A percentile compares a stretch with the other conserved stretches of the same genome.
Evolutionary conservation across 305 asterid species (phyloP).

Genomic region (Rubia balearica): DNA sequence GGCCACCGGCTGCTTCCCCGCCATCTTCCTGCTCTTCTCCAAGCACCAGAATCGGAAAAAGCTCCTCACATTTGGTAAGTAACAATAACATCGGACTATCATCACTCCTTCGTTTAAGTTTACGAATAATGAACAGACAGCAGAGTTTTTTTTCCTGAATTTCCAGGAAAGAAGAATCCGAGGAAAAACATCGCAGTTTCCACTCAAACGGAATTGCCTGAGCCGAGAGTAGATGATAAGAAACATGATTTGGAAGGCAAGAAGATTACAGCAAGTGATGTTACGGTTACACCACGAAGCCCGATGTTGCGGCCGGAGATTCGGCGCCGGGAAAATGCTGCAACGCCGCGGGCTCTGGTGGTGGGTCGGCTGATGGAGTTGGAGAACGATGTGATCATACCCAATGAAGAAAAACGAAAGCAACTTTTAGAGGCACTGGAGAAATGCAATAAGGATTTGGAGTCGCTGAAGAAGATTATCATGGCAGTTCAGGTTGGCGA

Average conservation of each 20-base stretch:
- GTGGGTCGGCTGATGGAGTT: constrained; percentile 73
- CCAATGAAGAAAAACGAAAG: constrained; percentile 42
- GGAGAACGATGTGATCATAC: constrained; percentile 15
- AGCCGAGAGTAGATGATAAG: constrained; percentile 14
- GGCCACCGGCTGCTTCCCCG: constrained; percentile 73
- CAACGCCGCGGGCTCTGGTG: constrained; percentile 40
- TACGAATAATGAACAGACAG: neutral
- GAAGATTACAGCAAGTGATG: constrained; percentile 17
- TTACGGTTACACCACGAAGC: constrained; percentile 36
- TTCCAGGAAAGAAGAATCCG: constrained; percentile 56
- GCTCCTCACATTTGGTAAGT: constrained; percentile 61
- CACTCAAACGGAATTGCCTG: constrained; percentile 14
- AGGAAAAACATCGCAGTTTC: constrained; percentile 21
- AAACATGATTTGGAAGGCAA: neutral
- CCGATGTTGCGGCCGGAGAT: constrained; percentile 55
- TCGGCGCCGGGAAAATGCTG: constrained; percentile 29
- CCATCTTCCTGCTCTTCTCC: constrained; percentile 61
- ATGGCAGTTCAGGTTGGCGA: constrained; percentile 37
- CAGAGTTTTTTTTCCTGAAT: neutral
- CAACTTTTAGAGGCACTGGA: constrained; percentile 58
- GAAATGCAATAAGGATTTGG: constrained; percentile 77
- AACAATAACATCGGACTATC: neutral
- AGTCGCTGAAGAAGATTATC: constrained; percentile 58
- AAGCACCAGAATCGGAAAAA: constrained; percentile 53
- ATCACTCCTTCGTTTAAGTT: neutral